Evolutionary conservation across 148 eudicot genomes (phyloP).

Genomic region (Drosera capensis): DNA sequence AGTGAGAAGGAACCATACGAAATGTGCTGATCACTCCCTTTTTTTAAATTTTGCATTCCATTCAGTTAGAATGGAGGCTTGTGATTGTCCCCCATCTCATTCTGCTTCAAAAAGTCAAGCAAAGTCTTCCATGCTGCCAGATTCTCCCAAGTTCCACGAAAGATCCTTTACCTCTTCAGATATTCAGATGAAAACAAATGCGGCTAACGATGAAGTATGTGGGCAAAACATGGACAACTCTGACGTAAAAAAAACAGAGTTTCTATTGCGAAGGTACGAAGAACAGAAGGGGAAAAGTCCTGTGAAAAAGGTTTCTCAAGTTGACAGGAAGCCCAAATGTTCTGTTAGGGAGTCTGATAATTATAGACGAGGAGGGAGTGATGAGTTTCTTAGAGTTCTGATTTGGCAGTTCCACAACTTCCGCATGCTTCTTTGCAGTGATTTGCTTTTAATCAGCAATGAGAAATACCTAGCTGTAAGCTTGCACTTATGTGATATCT

Average conservation of each 20-base stretch:
- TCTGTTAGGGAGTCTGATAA: conserved; percentile 74
- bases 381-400: conserved; percentile 61
- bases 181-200: conserved; percentile 20
- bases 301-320: conserved; percentile 42
- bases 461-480: conserved; percentile 91
- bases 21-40: conserved; percentile 69
- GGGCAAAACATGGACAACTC: conserved; percentile 21
- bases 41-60: conserved; percentile 92
- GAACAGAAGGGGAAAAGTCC: conserved; percentile 45
- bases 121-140: conserved; percentile 34
- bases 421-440: conserved; percentile 94
- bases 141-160: conserved; percentile 13
- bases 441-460: conserved; percentile 83
- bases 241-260: conserved; percentile 26
- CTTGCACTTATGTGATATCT: conserved; percentile 97
- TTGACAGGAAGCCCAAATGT: conserved; percentile 57
- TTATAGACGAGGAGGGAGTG: conserved; percentile 38
- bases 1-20: conserved; percentile 66
- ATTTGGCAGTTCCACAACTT: conserved; percentile 98
- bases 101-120: conserved; percentile 23
- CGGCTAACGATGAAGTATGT: conserved; percentile 16
- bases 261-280: conserved; percentile 50
- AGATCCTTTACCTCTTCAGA: conserved; percentile 33
- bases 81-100: conserved; percentile 87
- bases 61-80: conserved; percentile 98